Conservation (phyloP, 2,329 filamentous ascomycete genomes). For the Paradendryphiella salina region DNA sequence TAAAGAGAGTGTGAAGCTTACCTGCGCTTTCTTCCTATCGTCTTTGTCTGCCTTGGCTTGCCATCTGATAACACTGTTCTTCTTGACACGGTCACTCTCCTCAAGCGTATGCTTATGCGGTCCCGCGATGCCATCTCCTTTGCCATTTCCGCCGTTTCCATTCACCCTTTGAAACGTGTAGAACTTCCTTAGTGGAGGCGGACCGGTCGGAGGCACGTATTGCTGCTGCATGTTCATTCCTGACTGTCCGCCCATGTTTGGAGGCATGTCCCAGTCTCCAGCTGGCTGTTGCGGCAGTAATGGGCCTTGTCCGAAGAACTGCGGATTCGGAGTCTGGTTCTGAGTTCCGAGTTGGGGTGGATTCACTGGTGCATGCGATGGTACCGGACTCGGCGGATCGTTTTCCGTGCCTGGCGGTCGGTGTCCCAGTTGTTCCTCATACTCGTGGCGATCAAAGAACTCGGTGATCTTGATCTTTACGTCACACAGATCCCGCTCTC, state of each 20-base stretch:
- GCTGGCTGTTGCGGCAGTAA: constrained; percentile 21
- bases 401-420: constrained; percentile 26
- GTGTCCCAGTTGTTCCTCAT: constrained; percentile 41
- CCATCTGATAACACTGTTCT: constrained; percentile 73
- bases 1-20: constrained; percentile 22
- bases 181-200: constrained; percentile 32
- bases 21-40: constrained; percentile 58
- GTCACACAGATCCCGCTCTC: constrained; percentile 78
- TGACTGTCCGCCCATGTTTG: constrained; percentile 18
- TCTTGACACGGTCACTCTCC: constrained; percentile 78
- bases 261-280: constrained; percentile 32
- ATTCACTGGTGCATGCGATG: constrained; percentile 5
- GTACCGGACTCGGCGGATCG: constrained; percentile 14
- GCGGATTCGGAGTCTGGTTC: constrained; percentile 11
- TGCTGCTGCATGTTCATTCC: constrained; percentile 23
- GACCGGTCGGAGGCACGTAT: constrained; percentile 11
- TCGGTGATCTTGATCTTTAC: constrained; percentile 87
- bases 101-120: constrained; percentile 75
- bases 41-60: constrained; percentile 67
- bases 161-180: constrained; percentile 80
- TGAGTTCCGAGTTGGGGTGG: constrained; percentile 9
- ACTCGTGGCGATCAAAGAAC: constrained; percentile 63
- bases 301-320: constrained; percentile 31
- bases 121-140: constrained; percentile 68
- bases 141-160: constrained; percentile 73